These are phyloP conservation scores for Kwoniella dendrophila DNA, from an alignment of 768 basidiomycete species.

Conservation along the genomic window DNA sequence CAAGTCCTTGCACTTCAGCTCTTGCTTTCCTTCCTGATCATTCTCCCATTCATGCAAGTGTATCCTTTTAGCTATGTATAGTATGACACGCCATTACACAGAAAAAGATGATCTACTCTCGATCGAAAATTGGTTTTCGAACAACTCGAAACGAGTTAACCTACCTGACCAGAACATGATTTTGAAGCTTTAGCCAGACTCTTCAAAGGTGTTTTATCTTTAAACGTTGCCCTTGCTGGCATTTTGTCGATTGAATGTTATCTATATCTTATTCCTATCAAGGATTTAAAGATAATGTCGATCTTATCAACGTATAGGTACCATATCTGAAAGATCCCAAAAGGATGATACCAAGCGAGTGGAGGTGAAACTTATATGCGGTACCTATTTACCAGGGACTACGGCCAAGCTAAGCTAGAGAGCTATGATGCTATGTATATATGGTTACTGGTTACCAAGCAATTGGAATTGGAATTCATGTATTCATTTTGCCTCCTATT, in stretches of 20 bases:
- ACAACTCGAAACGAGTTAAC: constrained; percentile 5
- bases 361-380: background rate
- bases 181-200: constrained; percentile 48
- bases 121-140: background rate
- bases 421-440: background rate
- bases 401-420: no score
- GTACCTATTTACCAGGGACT: background rate
- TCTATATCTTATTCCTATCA: background rate
- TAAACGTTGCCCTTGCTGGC: constrained; percentile 28
- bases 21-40: no score
- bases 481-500: background rate
- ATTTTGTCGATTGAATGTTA: background rate
- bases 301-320: no score
- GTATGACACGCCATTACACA: no score
- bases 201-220: constrained; percentile 45
- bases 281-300: background rate
- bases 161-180: constrained; percentile 48
- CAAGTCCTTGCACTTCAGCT: background rate
- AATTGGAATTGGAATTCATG: background rate
- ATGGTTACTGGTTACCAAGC: constrained; percentile 6
- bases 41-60: no score
- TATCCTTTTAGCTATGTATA: no score
- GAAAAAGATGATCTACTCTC: no score
- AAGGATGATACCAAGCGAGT: background rate
- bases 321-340: background rate